Percentiles rank a stretch among this genome's conserved stretches.
These are phyloP conservation scores for Geotrichum siamense DNA, from an alignment of 1,139 yeast genomes.

Conservation along the genomic window DNA sequence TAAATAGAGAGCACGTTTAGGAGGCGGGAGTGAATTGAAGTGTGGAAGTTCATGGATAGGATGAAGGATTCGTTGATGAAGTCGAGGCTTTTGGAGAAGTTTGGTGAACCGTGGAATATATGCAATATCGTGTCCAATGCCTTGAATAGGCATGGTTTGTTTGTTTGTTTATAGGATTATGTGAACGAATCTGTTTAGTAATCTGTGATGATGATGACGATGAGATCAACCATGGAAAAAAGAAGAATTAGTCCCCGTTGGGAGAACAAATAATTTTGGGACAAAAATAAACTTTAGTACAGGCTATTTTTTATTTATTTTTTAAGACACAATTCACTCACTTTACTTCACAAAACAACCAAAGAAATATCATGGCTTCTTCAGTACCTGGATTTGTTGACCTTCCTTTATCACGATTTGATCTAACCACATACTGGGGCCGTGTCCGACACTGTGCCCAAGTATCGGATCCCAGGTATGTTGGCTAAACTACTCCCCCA, in stretches of 20 bases:
- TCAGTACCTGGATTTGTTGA: constrained; percentile 75
- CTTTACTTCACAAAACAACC: neutral
- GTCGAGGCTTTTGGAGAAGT: constrained; percentile 40
- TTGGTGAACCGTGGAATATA: constrained; percentile 44
- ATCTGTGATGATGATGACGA: no score
- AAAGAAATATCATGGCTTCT: constrained; percentile 57
- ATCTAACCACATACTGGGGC: constrained; percentile 79
- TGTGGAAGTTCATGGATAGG: constrained; percentile 42
- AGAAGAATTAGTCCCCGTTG: no score
- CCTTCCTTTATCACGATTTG: constrained; percentile 72
- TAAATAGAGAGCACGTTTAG: constrained; percentile 32
- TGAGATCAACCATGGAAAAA: no score
- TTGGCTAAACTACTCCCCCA: no score
- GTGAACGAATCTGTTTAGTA: neutral
- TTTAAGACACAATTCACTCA: no score
- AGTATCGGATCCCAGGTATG: constrained; percentile 67
- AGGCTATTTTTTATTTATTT: no score
- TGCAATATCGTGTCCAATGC: constrained; percentile 61
- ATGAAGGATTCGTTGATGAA: constrained; percentile 48
- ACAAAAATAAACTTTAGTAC: no score
- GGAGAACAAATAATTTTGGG: no score
- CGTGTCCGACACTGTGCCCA: constrained; percentile 91
- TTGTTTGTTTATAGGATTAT: neutral
- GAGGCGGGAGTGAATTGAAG: neutral
- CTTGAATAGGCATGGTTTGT: constrained; percentile 30